Base-by-base conservation (phyloP, 208 protist genomes). In the Acanthamoeba castellanii region DNA sequence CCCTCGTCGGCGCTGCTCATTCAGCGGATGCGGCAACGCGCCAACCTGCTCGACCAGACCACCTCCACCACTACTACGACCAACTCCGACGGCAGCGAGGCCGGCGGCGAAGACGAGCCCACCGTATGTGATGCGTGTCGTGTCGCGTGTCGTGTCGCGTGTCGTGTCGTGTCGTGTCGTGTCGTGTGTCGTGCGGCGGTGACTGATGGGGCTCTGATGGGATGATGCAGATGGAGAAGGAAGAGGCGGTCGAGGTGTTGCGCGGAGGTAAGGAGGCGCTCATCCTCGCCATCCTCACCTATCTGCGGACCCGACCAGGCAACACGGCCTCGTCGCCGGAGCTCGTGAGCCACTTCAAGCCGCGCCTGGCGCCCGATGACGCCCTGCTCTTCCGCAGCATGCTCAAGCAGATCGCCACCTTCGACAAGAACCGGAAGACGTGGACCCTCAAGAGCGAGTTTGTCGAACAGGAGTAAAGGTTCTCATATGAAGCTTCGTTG, bases 381-480 rank as follows among this genome's bases (percentile, higher is more conserved):
- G 32, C 37, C 30, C n/a, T 74, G 14, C 52, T 92, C 32, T 92
- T 76, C 87, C 52, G 87, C 8, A 47, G 57, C 87, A 47, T 92
- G 87, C 87, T 92, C 32, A 92, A 74, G 87, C 87, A 74, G 22
- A 92, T 92, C 52, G 50, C 59, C 57, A 47, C 32, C 18, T 92
- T 76, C 87, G 72, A 74, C 50, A 70, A 72, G 61, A 11, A 3
- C n/a, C 52, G 1, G 55, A 66, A 72, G 59, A 55, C 30, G 85
- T 92, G 87, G 87, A 74, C 30, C 8, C 57, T 92, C 82, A 89
- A 89, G 55, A 27, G 18, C 30, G 82, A 89, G 87, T 74, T 92
- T 18, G n/a, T 1, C n/a, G 72, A 81, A 25, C 42, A 74, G 20
- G n/a, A 57, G 16, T 57, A 57, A 18, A 57, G 37, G 37, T 42